Evolutionary conservation across 2,329 filamentous ascomycete genomes (phyloP), one percentile per base, ranked within the genome.

Genomic region (Ceratocystis smalleyi): DNA sequence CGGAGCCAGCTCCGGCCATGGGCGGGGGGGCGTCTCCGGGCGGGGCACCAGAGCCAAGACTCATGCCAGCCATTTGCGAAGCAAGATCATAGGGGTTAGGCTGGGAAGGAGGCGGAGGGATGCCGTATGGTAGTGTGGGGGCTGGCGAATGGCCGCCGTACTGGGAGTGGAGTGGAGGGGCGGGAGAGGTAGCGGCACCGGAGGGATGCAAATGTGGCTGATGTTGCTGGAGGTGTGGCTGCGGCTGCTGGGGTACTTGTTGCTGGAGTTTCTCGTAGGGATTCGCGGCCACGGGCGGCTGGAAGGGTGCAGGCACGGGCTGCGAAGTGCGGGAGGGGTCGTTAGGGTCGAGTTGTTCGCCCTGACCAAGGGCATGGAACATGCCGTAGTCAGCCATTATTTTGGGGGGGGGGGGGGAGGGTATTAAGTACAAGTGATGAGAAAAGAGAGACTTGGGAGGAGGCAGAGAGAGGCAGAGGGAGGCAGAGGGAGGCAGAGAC

Each of bases 51-150:
- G 73, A 71, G 43, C 80, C 83, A 69, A 95, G 77, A 49, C 80
- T 85, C 81, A 95, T 83, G 67, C 84, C 84, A 51, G 86, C 85
- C 86, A 95, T 87, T 74, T 95, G 90, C 64, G 84, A 81, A 59
- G 84, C 80, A 66, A 90, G 73, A 17, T 72, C 75, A 69, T 83
- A 80, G 65, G 75, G 75, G 17, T 30, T 27, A 19, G 61, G 65
- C 19, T 45, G 45, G 12, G 47, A 51, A 22, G 47, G n/a, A 15
- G 51, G 24, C 17, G 51, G 51, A 27, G 65, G 62, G 8, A 59
- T 54, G 49, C 64, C 64, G 40, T 66, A 66, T 32, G 61, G 64
- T 30, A 62, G 10, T 22, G 43, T 55, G 15, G 62, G 62, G 15
- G 62, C 62, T 12, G 65, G 65, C 12, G 62, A 61, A 10, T 62